These are phyloP conservation scores for Globisporangium lucens DNA, from an alignment of 352 stramenopile genomes.

Conservation along the genomic window DNA sequence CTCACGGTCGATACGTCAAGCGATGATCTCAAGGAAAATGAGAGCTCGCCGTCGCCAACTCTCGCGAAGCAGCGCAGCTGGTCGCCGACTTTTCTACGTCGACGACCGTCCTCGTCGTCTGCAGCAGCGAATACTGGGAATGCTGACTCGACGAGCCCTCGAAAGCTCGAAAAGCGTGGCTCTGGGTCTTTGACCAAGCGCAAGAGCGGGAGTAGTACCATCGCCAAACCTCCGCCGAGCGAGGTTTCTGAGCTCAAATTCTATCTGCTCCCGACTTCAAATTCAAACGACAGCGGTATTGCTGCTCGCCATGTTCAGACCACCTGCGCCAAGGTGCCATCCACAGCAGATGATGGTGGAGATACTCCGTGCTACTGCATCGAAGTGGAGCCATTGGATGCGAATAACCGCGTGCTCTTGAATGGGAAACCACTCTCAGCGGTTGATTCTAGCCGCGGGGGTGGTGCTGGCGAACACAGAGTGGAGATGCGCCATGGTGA, in stretches of 20 bases:
- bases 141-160: not conserved
- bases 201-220: not conserved
- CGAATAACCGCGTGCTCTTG: constrained; percentile 31
- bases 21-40: not conserved
- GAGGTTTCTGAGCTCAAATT: constrained; percentile 3
- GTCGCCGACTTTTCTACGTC: constrained; percentile 37
- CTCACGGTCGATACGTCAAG: not conserved
- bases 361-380: constrained; percentile 10
- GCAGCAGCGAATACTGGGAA: constrained; percentile 8
- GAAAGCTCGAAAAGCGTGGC: not conserved
- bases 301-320: constrained; percentile 30
- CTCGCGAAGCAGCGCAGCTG: constrained; percentile 33
- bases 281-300: constrained; percentile 20
- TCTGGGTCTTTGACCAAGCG: not conserved
- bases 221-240: not conserved
- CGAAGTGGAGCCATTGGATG: constrained; percentile 34
- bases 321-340: constrained; percentile 20
- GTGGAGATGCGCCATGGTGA: constrained; percentile 45
- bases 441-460: not conserved
- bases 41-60: constrained; percentile 4
- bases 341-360: not conserved
- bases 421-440: constrained; percentile 33
- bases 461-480: not conserved
- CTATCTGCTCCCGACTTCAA: constrained; percentile 21
- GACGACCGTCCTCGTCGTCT: constrained; percentile 26